Evolutionary conservation across 345 rosid species (phyloP), one percentile per base, ranked within the genome.

Genomic region (Gynandropsis gynandra): DNA sequence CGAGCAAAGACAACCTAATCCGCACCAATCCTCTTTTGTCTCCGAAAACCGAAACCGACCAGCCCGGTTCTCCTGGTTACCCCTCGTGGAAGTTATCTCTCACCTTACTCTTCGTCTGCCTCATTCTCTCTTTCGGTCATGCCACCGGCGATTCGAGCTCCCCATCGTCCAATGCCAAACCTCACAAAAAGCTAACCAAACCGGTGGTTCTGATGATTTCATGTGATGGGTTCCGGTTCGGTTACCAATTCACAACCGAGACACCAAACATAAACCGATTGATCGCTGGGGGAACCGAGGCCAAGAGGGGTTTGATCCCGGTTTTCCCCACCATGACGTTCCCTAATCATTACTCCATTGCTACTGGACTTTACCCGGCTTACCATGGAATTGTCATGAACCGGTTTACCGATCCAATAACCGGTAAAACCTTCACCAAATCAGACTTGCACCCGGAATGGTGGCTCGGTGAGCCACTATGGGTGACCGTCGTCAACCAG

Each of bases 381-480:
- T 61, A 64, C 59, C 97, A 89, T 47, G 97, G 95, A 36, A 76
- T 89, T 42, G 65, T 86, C 42, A 72, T 73, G 51, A 89, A 89
- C 69, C 21, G 52, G 10, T 86, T 89, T 8, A 61, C 62, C 4
- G 97, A 89, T 47, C 96, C 96, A 0, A 1, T 58, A 0, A 65
- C 72, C 2, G 88, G 86, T 0, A 81, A 83, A 0, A 6, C 13
- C 29, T 83, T 89, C 60, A 70, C 57, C 11, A 81, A 68, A 86
- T 59, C 29, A 0, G 80, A 80, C 34, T 80, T 78, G 16, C 85
- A 86, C 39, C 77, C 94, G 14, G 77, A 86, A 61, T 83, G 95
- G 94, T 89, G 96, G 97, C 64, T 89, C 4, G 97, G 95, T 7
- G 97, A 89, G 74, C 94, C 97, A 2, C 36, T 89, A 1, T 83